phyloP scores from a whole-genome alignment of 352 stramenopile genomes.

The Phytopythium aichiense region DNA sequence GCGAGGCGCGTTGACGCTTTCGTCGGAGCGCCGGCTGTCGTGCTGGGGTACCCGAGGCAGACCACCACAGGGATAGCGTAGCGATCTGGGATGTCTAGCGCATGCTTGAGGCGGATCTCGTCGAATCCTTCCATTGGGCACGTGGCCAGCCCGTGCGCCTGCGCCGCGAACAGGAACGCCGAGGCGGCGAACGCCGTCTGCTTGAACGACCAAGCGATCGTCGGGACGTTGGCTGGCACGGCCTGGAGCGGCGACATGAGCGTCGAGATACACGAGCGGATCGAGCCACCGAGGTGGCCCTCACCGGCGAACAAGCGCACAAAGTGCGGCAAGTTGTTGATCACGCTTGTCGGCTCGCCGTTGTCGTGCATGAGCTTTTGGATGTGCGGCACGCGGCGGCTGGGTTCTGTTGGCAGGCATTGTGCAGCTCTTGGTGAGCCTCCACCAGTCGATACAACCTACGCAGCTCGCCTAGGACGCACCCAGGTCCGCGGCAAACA shows the following conservation, averaged over 20 bases:
- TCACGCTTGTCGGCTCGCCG: constrained; percentile 32
- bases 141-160: constrained; percentile 62
- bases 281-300: constrained; percentile 43
- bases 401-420: constrained; percentile 43
- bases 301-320: constrained; percentile 71
- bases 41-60: constrained; percentile 54
- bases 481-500: constrained; percentile 79
- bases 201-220: constrained; percentile 80
- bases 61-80: constrained; percentile 77
- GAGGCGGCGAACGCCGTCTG: constrained; percentile 69
- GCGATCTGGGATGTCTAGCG: constrained; percentile 73
- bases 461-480: not conserved
- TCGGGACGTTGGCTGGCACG: constrained; percentile 55
- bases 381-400: constrained; percentile 58
- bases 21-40: constrained; percentile 5
- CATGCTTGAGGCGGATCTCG: constrained; percentile 49
- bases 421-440: not conserved
- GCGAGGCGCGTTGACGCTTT: constrained; percentile 43
- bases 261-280: constrained; percentile 57
- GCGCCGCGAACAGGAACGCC: constrained; percentile 65
- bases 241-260: constrained; percentile 60
- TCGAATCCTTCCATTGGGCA: constrained; percentile 84
- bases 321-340: constrained; percentile 59
- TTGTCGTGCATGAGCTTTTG: constrained; percentile 65
- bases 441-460: not conserved